Evolutionary conservation across 371 early-diverging fungal genomes (phyloP), one percentile per base, ranked within the genome.

Genomic region (Nosema granulosis): DNA sequence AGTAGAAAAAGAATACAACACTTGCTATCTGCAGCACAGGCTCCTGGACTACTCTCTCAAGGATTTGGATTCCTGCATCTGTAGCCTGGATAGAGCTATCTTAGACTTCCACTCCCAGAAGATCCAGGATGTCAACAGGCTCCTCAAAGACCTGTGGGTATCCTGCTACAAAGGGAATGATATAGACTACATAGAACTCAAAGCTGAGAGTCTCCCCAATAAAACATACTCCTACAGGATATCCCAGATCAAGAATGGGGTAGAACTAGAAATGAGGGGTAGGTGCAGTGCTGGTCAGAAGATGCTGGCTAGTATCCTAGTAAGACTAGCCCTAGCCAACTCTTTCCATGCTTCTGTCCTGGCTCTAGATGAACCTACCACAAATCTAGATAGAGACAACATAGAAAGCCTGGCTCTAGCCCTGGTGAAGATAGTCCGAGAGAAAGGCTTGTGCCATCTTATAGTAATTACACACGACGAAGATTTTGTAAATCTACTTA

Each of bases 381-480:
- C 99, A 0, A 98, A 98, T 83, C 85, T 99, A 22, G 99, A 99
- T 84, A 87, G 88, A 51, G 93, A 88, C 4, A 97, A 97, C 81
- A 91, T 96, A 54, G 88, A 90, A 71, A 90, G 90, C 68, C 86
- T 99, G 71, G 98, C 98, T 0, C 85, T 86, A 29, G 91, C 91
- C 26, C 83, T 99, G 18, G 88, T 85, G 11, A 49, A 66, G 20
- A 37, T 80, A 16, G 76, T 76, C 12, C 73, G 74, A 52, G 54
- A 71, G 49, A 93, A 94, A 80, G 80, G 87, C 63, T 93, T 93
- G 84, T 95, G 97, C 79, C 99, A 99, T 85, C 87, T 99, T 56
- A 89, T 99, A 43, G 88, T 99, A 35, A 98, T 99, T 76, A 97
- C 99, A 13, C 99, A 99, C 83, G 99, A 99, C 85, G 97, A 95